Evolutionary conservation across 1,139 yeast genomes (phyloP).

Genomic region (Diutina mesorugosa): DNA sequence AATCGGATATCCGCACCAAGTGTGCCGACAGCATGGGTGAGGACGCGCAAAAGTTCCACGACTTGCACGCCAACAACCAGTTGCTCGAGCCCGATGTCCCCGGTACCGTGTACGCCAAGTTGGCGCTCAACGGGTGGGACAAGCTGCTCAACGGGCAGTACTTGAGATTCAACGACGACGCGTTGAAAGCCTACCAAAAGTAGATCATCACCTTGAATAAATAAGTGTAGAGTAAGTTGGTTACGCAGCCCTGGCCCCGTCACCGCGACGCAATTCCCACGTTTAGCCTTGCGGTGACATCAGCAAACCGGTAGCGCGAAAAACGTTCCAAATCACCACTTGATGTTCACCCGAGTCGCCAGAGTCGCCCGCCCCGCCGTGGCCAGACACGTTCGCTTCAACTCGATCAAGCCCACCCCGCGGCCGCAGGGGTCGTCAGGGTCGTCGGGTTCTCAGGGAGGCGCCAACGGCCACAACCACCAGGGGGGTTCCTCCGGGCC

Average conservation of each 20-base stretch:
- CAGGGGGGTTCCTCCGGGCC: neutral
- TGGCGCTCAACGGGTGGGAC: slow-evolving; percentile 49
- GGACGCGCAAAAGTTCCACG: slow-evolving; percentile 43
- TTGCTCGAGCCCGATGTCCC: slow-evolving; percentile 46
- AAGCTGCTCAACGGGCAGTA: slow-evolving; percentile 47
- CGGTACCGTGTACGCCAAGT: slow-evolving; percentile 50
- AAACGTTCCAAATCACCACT: neutral
- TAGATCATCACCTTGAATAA: neutral
- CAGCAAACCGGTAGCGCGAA: neutral
- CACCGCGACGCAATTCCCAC: neutral
- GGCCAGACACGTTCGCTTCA: neutral
- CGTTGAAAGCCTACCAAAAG: slow-evolving; percentile 7
- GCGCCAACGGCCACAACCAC: neutral
- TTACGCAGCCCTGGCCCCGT: neutral
- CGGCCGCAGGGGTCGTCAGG: neutral
- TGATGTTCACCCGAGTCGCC: neutral
- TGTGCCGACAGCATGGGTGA: slow-evolving; percentile 45
- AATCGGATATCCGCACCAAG: slow-evolving; percentile 52
- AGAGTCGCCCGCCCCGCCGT: neutral
- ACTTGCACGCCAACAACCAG: slow-evolving; percentile 39
- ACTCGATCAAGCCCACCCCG: slow-evolving; percentile 2
- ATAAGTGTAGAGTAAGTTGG: neutral
- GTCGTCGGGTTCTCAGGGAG: neutral
- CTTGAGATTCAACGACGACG: slow-evolving; percentile 44
- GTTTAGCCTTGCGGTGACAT: neutral